Conservation (phyloP, 192 early-diverging fungal species). For the Dispira simplex region DNA sequence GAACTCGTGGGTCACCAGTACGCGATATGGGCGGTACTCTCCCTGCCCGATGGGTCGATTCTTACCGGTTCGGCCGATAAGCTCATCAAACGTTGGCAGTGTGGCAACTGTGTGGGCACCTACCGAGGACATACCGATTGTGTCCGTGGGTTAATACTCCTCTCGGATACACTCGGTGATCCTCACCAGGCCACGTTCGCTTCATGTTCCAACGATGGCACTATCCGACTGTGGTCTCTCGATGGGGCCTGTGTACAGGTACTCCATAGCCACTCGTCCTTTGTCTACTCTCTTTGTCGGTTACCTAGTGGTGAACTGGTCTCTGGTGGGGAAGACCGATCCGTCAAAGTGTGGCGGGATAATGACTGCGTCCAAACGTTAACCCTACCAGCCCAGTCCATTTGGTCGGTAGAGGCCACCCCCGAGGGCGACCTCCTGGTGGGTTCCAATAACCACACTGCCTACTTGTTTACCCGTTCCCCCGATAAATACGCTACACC, state of each 20-base stretch:
- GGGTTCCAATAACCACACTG: slow-evolving; percentile 64
- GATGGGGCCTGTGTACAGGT: slow-evolving; percentile 55
- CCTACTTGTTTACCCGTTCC: slow-evolving; percentile 64
- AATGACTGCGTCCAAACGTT: slow-evolving; percentile 47
- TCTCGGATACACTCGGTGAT: slow-evolving; percentile 12
- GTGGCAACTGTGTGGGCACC: slow-evolving; percentile 41
- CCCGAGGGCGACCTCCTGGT: slow-evolving; percentile 75
- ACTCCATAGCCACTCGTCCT: slow-evolving; percentile 77
- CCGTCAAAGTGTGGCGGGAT: slow-evolving; percentile 74
- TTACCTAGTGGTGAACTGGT: slow-evolving; percentile 63
- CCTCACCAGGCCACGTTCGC: slow-evolving; percentile 47
- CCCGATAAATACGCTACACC: slow-evolving; percentile 39
- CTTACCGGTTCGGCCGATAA: slow-evolving; percentile 89
- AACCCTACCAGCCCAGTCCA: slow-evolving; percentile 71
- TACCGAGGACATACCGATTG: slow-evolving; percentile 78
- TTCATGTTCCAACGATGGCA: slow-evolving; percentile 82
- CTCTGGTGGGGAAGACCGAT: slow-evolving; percentile 89
- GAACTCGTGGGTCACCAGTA: slow-evolving; percentile 62
- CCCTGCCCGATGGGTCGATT: slow-evolving; percentile 44
- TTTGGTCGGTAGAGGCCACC: slow-evolving; percentile 72
- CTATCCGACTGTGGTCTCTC: slow-evolving; percentile 68
- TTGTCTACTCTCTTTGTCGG: slow-evolving; percentile 71
- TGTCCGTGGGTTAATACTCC: slow-evolving; percentile 58
- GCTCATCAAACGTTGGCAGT: slow-evolving; percentile 72
- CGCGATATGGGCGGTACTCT: slow-evolving; percentile 89